Evolutionary conservation across 2,329 filamentous ascomycete species (phyloP).

Genomic region (Rhynchosporium graminicola): DNA sequence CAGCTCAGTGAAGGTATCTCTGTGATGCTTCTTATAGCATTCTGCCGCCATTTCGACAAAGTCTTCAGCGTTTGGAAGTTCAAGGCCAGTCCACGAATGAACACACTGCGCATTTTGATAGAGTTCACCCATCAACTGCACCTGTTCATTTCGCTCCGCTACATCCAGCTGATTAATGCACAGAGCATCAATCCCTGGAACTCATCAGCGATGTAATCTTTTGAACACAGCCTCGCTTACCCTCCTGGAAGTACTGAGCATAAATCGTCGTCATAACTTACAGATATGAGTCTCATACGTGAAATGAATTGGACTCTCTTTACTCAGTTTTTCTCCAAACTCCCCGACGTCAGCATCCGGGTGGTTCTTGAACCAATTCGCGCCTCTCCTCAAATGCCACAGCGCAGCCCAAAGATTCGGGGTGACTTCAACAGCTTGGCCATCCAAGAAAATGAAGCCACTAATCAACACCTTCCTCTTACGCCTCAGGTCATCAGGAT

Average conservation of each 20-base stretch:
- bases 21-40: neutral
- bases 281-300: slow-evolving; percentile 4
- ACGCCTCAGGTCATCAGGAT: slow-evolving; percentile 3
- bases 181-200: slow-evolving; percentile 6
- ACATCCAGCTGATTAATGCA: slow-evolving; percentile 10
- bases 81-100: slow-evolving; percentile 5
- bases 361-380: slow-evolving; percentile 7
- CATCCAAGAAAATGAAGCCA: slow-evolving; percentile 4
- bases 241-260: neutral
- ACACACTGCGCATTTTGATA: neutral
- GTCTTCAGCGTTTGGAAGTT: neutral
- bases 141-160: neutral
- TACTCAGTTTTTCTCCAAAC: slow-evolving; percentile 4
- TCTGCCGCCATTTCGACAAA: neutral
- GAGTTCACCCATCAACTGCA: neutral
- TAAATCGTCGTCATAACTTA: neutral
- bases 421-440: slow-evolving; percentile 9
- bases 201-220: neutral
- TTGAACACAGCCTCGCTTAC: neutral
- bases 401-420: slow-evolving; percentile 8
- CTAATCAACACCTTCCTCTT: slow-evolving; percentile 5
- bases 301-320: neutral
- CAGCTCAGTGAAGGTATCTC: neutral
- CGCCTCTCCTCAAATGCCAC: slow-evolving; percentile 11
- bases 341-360: neutral